Evolutionary conservation across 208 protist genomes (phyloP).

Genomic region (Balamuthia mandrillaris): DNA sequence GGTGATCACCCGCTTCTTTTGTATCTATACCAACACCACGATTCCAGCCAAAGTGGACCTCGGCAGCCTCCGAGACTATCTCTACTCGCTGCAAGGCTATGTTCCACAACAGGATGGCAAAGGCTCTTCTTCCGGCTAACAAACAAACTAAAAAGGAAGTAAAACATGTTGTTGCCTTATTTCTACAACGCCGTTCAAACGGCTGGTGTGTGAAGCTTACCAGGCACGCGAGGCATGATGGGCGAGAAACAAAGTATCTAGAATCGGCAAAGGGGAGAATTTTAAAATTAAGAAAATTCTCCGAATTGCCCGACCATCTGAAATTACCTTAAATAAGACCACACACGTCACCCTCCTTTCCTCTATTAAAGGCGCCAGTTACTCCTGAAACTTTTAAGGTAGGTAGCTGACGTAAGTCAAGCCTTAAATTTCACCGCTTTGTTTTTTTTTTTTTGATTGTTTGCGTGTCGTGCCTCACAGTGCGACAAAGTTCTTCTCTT

Average conservation of each 20-base stretch:
- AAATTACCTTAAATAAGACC: background rate
- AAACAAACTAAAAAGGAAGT: background rate
- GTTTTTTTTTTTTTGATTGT: background rate
- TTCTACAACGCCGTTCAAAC: background rate
- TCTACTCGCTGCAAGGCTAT: constrained; percentile 7
- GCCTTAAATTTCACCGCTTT: background rate
- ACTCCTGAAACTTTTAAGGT: background rate
- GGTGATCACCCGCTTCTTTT: constrained; percentile 7
- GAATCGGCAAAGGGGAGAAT: background rate
- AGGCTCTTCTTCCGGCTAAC: background rate
- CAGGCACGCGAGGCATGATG: background rate
- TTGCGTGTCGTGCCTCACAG: background rate
- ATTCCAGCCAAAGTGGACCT: constrained; percentile 26
- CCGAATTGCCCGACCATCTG: background rate
- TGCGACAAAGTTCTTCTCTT: background rate
- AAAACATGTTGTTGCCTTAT: background rate
- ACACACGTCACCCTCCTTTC: too few relatives aligned
- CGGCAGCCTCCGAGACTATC: background rate
- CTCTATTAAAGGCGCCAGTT: too few relatives aligned
- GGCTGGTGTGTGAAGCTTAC: background rate
- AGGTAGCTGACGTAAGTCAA: too few relatives aligned
- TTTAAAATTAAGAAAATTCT: background rate
- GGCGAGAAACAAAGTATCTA: background rate
- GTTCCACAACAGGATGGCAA: background rate
- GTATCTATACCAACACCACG: constrained; percentile 24